A percentile compares a stretch with the other conserved stretches of the same genome.
Conservation (phyloP, 306 rosid species). For the Vigna trinervia region DNA sequence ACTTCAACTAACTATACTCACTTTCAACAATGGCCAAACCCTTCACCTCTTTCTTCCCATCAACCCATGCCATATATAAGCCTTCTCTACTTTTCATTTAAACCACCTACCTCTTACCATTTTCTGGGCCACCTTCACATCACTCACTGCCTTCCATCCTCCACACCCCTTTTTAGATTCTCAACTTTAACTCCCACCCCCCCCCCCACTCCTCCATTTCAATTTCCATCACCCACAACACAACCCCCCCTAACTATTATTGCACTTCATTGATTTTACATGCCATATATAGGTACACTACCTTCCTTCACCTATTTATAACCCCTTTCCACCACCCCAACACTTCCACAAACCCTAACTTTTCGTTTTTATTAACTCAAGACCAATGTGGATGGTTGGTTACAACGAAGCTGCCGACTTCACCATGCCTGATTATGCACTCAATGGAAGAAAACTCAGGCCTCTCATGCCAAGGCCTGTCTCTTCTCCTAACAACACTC, state of each 20-base stretch:
- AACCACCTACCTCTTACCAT: conserved; percentile 38
- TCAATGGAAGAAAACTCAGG: conserved; percentile 70
- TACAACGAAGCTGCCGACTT: conserved; percentile 69
- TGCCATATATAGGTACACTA: background rate
- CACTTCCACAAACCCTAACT: conserved; percentile 39
- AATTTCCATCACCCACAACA: background rate
- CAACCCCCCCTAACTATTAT: background rate
- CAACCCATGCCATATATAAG: conserved; percentile 54
- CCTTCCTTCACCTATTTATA: conserved; percentile 19
- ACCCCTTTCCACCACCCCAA: conserved; percentile 13
- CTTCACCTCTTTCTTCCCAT: conserved; percentile 42
- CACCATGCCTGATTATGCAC: conserved; percentile 65
- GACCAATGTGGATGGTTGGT: conserved; percentile 84
- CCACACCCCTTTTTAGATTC: conserved; percentile 11
- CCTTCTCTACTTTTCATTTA: conserved; percentile 39
- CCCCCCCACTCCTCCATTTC: conserved; percentile 12
- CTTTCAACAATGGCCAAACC: conserved; percentile 31
- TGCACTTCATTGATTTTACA: background rate
- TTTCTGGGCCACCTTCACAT: conserved; percentile 25
- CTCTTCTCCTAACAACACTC: conserved; percentile 48
- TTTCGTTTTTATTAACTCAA: conserved; percentile 1
- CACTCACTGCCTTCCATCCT: conserved; percentile 20
- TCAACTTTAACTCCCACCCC: conserved; percentile 38
- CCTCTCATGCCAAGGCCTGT: conserved; percentile 79
- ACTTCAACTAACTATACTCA: conserved; percentile 44